Evolutionary conservation across 176 grass and related monocot species (phyloP).

Genomic region (Musa troglodytarum): DNA sequence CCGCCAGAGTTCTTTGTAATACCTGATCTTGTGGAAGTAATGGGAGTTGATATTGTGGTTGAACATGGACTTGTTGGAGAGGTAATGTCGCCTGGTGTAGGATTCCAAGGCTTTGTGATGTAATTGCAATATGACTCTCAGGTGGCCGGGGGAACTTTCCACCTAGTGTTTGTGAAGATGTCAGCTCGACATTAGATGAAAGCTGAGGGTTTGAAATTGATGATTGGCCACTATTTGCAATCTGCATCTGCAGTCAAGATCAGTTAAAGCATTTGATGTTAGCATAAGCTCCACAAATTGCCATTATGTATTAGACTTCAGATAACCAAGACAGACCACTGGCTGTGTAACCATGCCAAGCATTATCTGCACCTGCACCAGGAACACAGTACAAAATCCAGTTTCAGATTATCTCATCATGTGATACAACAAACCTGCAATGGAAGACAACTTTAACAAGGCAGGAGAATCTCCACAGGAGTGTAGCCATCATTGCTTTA

Average conservation of each 20-base stretch:
- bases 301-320: conserved; percentile 11
- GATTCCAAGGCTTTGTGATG: conserved; percentile 32
- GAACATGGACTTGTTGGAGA: conserved; percentile 34
- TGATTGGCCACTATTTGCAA: conserved; percentile 50
- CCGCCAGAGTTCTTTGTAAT: conserved; percentile 19
- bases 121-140: conserved; percentile 16
- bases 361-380: conserved; percentile 86
- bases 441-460: too few species aligned
- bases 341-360: conserved; percentile 79
- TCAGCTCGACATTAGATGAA: conserved; percentile 40
- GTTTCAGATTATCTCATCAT: neutral
- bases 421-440: too few species aligned
- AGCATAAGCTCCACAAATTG: conserved; percentile 17
- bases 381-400: neutral
- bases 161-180: conserved; percentile 39
- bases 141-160: conserved; percentile 28
- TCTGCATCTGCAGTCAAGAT: conserved; percentile 74
- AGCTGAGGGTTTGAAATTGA: conserved; percentile 34
- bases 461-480: too few species aligned
- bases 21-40: conserved; percentile 30
- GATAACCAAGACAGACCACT: conserved; percentile 42
- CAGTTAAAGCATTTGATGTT: conserved; percentile 23
- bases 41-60: conserved; percentile 36
- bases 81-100: conserved; percentile 31
- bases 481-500: too few species aligned